Evolutionary conservation across 2,329 filamentous ascomycete genomes (phyloP).

Genomic region (Alternaria alternata): DNA sequence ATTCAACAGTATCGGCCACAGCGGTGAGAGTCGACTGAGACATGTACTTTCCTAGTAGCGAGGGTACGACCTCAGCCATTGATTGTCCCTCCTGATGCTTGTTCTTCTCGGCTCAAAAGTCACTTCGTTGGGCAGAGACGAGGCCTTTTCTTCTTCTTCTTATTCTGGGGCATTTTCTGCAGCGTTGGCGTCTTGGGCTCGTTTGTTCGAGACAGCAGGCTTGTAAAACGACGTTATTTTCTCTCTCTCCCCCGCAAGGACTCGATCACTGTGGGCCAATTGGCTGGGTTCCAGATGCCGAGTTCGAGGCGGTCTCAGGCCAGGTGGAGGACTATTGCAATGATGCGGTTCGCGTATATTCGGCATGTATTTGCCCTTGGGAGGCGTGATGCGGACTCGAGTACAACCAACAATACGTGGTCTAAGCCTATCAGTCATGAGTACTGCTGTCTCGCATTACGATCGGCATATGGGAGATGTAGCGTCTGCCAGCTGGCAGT

Average conservation of each 20-base stretch:
- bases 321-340: neutral
- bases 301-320: neutral
- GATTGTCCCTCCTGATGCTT: too few relatives aligned
- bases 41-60: neutral
- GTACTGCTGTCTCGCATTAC: neutral
- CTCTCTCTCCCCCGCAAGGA: neutral
- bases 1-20: slow-evolving; percentile 32
- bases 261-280: neutral
- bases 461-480: neutral
- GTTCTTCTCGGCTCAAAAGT: too few relatives aligned
- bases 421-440: too few relatives aligned
- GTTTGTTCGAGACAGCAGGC: neutral
- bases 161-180: slow-evolving; percentile 7
- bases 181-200: slow-evolving; percentile 14
- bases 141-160: neutral
- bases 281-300: neutral
- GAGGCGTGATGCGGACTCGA: neutral
- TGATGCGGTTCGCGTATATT: neutral
- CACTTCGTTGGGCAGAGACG: neutral
- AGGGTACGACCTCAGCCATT: too few relatives aligned
- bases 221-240: slow-evolving; percentile 1
- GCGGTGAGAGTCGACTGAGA: slow-evolving; percentile 8
- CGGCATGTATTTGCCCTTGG: neutral
- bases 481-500: neutral
- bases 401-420: too few relatives aligned